Percentiles rank a stretch among this genome's conserved stretches.
These are phyloP conservation scores for Carex cristatella DNA, from an alignment of 176 grass and related monocot genomes.

Conservation along the genomic window DNA sequence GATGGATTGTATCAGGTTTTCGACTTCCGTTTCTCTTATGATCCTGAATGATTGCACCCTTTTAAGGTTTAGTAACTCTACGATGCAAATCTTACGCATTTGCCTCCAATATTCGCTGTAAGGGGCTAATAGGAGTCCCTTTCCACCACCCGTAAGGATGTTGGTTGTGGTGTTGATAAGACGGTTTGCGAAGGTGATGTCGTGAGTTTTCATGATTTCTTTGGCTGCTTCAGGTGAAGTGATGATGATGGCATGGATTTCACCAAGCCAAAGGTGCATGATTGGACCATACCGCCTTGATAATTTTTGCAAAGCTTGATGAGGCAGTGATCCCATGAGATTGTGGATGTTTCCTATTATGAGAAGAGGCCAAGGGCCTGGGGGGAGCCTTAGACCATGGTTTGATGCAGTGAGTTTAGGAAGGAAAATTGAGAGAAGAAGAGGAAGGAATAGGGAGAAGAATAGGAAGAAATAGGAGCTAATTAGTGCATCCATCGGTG, in stretches of 20 bases:
- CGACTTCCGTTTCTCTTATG: conserved; percentile 34
- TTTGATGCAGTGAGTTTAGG: background rate
- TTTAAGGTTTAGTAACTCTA: conserved; percentile 38
- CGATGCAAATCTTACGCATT: conserved; percentile 36
- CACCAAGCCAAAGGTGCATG: conserved; percentile 56
- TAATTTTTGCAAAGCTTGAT: conserved; percentile 35
- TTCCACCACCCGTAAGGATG: conserved; percentile 20
- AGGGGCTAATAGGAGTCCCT: conserved; percentile 35
- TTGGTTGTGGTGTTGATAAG: conserved; percentile 7
- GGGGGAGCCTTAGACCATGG: conserved; percentile 16
- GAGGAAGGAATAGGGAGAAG: background rate
- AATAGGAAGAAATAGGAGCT: background rate
- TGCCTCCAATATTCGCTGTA: conserved; percentile 48
- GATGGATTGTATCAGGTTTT: conserved; percentile 11
- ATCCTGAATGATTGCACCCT: conserved; percentile 18
- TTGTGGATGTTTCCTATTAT: conserved; percentile 58
- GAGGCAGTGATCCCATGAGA: conserved; percentile 34
- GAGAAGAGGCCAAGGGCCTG: conserved; percentile 36
- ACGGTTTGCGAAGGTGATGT: conserved; percentile 45
- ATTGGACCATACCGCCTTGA: conserved; percentile 33
- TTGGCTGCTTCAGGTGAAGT: conserved; percentile 41
- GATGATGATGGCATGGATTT: conserved; percentile 35
- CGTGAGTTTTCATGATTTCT: conserved; percentile 60
- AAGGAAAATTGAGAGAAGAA: background rate
- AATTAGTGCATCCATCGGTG: background rate